These are phyloP conservation scores for Candida insectorum DNA, from an alignment of 805 yeast genomes.

Conservation along the genomic window DNA sequence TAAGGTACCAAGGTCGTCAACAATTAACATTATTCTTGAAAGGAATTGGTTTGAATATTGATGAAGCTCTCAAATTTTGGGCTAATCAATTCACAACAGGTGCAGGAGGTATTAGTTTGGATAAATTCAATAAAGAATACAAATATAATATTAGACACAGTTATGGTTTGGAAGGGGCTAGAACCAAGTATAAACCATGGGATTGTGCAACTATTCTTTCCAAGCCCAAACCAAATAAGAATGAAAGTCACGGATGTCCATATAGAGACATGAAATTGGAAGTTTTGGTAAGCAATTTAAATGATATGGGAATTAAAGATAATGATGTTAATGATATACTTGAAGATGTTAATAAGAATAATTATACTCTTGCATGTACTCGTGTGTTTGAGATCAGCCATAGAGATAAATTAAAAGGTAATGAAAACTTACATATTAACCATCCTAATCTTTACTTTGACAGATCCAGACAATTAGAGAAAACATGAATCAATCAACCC, in stretches of 20 bases:
- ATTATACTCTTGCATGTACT: slow-evolving; percentile 85
- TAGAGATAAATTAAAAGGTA: slow-evolving; percentile 35
- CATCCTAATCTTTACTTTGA: slow-evolving; percentile 91
- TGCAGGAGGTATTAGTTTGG: slow-evolving; percentile 50
- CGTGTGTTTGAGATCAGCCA: slow-evolving; percentile 78
- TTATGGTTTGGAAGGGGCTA: slow-evolving; percentile 89
- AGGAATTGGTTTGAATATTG: slow-evolving; percentile 83
- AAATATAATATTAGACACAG: slow-evolving; percentile 82
- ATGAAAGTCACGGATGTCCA: slow-evolving; percentile 91
- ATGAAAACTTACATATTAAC: slow-evolving; percentile 60
- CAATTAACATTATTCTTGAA: slow-evolving; percentile 83
- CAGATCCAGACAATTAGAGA: slow-evolving; percentile 59
- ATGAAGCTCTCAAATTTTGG: slow-evolving; percentile 90
- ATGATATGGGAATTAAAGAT: slow-evolving; percentile 63
- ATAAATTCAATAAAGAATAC: slow-evolving; percentile 84
- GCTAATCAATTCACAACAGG: slow-evolving; percentile 59
- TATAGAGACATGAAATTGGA: slow-evolving; percentile 75
- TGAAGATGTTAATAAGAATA: slow-evolving; percentile 64
- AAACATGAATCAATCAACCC: neutral
- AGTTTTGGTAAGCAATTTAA: slow-evolving; percentile 52
- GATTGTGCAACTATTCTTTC: slow-evolving; percentile 75
- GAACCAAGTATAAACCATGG: slow-evolving; percentile 83
- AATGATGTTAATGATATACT: slow-evolving; percentile 57
- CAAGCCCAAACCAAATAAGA: slow-evolving; percentile 63
- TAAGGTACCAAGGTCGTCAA: slow-evolving; percentile 79